Evolutionary conservation across 148 eudicot genomes (phyloP), one percentile per base, ranked within the genome.

Genomic region (Camellia sinensis): DNA sequence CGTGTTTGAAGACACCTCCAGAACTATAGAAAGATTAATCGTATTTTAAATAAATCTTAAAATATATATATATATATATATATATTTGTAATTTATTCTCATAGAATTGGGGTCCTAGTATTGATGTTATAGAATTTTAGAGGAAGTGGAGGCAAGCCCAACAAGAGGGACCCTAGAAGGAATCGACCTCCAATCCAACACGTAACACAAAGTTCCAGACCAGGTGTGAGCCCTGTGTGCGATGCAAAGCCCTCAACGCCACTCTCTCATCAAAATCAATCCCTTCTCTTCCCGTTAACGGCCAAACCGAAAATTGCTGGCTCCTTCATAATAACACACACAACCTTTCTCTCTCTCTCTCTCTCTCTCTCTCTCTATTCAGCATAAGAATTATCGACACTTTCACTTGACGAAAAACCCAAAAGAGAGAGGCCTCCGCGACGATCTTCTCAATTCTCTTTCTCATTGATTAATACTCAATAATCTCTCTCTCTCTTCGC

Each of bases 361-460:
- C 60, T 52, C 59, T 71, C 75, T 52, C 60, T 44, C 69, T 15
- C 74, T 18, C 15, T 3, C 69, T 7, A 71, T 7, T 5, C 17
- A 19, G 76, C 84, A 78, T 82, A 73, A 63, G 70, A 78, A 82
- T 61, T 78, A 82, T 82, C 84, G 84, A 77, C 79, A 54, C 40
- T 65, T 44, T 7, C 67, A 7, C 50, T 10, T n/a, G 19, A 29
- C 37, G 3, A 48, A 18, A 48, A 71, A 13, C 70, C 73, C 65
- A 43, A 52, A 67, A 65, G 43, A 18, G 63, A 29, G 37, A 29
- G 43, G 43, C 66, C 41, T 56, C 52, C 3, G 4, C 62, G 69
- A 19, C 82, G 85, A 83, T 79, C 46, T 67, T 63, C 69, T 73
- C 85, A 43, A 73, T 79, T 68, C 76, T 72, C 61, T 3, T 67